Conservation (phyloP, 208 protist genomes). For the Leptomonas pyrrhocoris region DNA sequence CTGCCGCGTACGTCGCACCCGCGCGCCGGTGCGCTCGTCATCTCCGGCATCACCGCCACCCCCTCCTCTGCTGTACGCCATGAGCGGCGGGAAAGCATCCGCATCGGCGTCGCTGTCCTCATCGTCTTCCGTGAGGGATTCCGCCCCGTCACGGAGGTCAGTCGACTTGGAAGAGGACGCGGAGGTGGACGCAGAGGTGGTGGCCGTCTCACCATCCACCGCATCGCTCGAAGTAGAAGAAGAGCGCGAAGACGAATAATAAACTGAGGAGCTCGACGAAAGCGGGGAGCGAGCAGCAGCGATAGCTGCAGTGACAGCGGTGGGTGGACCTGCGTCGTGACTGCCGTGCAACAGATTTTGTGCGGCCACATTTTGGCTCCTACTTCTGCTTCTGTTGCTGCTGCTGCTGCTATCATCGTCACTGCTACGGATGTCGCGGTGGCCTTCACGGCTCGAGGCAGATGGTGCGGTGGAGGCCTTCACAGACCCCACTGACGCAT, state of each 20-base stretch:
- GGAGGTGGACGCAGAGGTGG: neutral
- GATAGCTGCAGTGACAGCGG: no score
- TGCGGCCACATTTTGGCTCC: no score
- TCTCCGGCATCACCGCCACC: neutral
- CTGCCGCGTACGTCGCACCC: neutral
- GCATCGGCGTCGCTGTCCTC: neutral
- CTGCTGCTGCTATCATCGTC: neutral
- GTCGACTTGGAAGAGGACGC: neutral
- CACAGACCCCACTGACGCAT: neutral
- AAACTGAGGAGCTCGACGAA: neutral
- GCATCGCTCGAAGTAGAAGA: neutral
- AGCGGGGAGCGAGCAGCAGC: neutral
- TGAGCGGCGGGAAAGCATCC: neutral
- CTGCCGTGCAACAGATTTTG: no score
- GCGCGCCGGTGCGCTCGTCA: neutral
- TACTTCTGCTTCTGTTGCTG: neutral
- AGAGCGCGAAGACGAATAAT: neutral
- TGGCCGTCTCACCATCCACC: neutral
- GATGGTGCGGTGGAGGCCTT: neutral
- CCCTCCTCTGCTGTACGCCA: neutral
- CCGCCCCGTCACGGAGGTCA: no score
- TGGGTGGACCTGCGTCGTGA: neutral
- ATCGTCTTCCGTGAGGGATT: neutral
- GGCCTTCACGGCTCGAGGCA: neutral
- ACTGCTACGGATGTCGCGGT: neutral